Percentiles rank a stretch among this genome's conserved stretches.
Conservation (phyloP, 1,284 basidiomycete genomes). For the Ustilago curta region DNA sequence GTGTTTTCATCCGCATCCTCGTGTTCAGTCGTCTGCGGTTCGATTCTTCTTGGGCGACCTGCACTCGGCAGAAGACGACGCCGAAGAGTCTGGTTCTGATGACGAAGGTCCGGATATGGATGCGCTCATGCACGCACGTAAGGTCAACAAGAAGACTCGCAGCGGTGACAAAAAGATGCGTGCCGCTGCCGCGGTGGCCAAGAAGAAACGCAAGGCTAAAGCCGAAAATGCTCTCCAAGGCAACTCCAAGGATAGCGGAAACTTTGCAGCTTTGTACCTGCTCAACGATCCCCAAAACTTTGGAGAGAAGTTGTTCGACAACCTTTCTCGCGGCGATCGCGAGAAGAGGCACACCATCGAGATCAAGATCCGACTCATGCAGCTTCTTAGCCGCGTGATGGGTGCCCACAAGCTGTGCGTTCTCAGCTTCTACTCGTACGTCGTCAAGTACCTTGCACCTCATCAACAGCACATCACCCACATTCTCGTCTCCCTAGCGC, state of each 20-base stretch:
- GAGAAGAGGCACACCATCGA: constrained; percentile 90
- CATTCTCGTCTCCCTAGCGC: constrained; percentile 93
- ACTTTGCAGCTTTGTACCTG: constrained; percentile 93
- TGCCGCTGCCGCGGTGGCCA: constrained; percentile 58
- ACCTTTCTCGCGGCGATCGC: constrained; percentile 77
- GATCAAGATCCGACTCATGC: constrained; percentile 97
- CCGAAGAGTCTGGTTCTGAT: constrained; percentile 48
- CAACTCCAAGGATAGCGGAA: constrained; percentile 69
- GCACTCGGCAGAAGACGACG: constrained; percentile 65
- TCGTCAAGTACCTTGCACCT: constrained; percentile 89
- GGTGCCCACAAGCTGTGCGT: constrained; percentile 92
- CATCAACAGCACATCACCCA: constrained; percentile 93
- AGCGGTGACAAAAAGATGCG: constrained; percentile 64
- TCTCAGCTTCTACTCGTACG: constrained; percentile 96
- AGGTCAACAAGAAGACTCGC: constrained; percentile 67
- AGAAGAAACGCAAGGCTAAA: constrained; percentile 55
- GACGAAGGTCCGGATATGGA: constrained; percentile 55
- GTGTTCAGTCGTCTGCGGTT: constrained; percentile 94
- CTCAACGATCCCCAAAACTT: constrained; percentile 96
- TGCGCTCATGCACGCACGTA: constrained; percentile 63
- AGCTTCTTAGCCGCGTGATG: constrained; percentile 95
- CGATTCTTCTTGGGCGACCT: constrained; percentile 90
- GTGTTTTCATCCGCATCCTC: constrained; percentile 91
- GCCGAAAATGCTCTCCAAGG: constrained; percentile 51
- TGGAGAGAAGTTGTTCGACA: constrained; percentile 92